Base-by-base conservation (phyloP, 768 basidiomycete species). In the Tubosaeta sp. region DNA sequence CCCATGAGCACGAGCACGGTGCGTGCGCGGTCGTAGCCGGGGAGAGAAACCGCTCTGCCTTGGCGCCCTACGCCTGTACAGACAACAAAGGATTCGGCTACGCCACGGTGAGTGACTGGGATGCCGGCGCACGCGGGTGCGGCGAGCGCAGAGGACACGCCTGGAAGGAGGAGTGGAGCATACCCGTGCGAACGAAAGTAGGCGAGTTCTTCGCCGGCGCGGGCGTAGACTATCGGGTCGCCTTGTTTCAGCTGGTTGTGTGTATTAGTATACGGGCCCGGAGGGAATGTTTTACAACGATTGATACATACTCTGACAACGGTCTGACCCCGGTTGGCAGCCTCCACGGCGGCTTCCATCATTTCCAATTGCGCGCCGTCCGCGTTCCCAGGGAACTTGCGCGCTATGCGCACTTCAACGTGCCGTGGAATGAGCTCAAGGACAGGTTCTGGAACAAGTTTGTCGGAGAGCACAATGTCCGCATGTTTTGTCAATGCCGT, bases 381-480 rank as follows among this genome's bases (percentile, higher is more conserved):
- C 2, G 93, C 91, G 64, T 98, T 98, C 0, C 96, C 96, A 0
- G 96, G 96, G 71, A 95, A 97, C 63, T 99, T 99, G 58, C 87
- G 86, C 16, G 96, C 96, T 59, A 98, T 96, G 43, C 85, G 84
- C 8, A 97, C 77, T 49, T 85, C 78, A 0, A 86, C 79, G 24
- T 73, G 69, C 6, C 75, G 66, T 0, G 94, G 95, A 46, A 98
- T 90, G 24, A 97, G 75, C 0, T 79, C 83, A 18, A 99, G 82
- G 9, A 99, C 87, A 8, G 86, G 83, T 13, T 86, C 78, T 0
- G 95, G 95, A 2, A 98, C 95, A 25, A 99, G 87, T 62, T 99
- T 99, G 72, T 99, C 96, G 13, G 93, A 90, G 12, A 99, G 81
- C 11, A 98, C 90, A 22, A 96, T 73, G 56, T 95, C 85, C 2